Evolutionary conservation across 2,329 filamentous ascomycete genomes (phyloP).

Genomic region (Fusarium sp.): DNA sequence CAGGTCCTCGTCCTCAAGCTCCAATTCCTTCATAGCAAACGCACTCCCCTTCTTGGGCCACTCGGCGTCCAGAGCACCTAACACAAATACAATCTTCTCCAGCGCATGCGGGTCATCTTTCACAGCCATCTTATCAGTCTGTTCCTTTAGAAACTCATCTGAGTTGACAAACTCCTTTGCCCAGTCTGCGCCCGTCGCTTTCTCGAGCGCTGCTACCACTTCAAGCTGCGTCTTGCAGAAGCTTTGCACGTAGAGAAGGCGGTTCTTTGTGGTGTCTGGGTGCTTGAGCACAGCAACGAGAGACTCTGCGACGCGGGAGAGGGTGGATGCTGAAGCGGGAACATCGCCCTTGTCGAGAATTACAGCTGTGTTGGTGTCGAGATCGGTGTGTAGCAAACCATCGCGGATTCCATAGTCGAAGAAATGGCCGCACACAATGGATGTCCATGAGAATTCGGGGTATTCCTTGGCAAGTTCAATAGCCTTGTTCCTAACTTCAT

Average conservation of each 20-base stretch:
- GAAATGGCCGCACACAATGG: slow-evolving; percentile 58
- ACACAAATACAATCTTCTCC: slow-evolving; percentile 63
- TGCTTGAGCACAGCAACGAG: slow-evolving; percentile 63
- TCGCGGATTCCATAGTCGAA: slow-evolving; percentile 63
- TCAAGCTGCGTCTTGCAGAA: slow-evolving; percentile 62
- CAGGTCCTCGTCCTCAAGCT: slow-evolving; percentile 60
- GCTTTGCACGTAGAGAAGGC: slow-evolving; percentile 60
- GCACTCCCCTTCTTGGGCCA: slow-evolving; percentile 59
- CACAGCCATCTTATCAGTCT: slow-evolving; percentile 54
- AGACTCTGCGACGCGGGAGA: slow-evolving; percentile 62
- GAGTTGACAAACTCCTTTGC: slow-evolving; percentile 51
- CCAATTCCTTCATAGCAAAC: slow-evolving; percentile 62
- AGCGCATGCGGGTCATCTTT: slow-evolving; percentile 52
- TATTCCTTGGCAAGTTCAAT: slow-evolving; percentile 49
- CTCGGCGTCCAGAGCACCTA: slow-evolving; percentile 62
- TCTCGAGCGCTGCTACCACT: slow-evolving; percentile 63
- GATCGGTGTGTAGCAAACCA: slow-evolving; percentile 58
- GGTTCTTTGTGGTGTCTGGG: slow-evolving; percentile 65
- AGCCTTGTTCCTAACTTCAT: slow-evolving; percentile 49
- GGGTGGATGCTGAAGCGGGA: slow-evolving; percentile 62
- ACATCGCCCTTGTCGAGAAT: slow-evolving; percentile 66
- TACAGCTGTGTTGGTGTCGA: slow-evolving; percentile 56
- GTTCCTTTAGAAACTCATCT: slow-evolving; percentile 56
- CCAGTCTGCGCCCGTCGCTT: slow-evolving; percentile 59
- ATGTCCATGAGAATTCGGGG: slow-evolving; percentile 64